These are phyloP conservation scores for Didymella arachidicola DNA, from an alignment of 2,329 filamentous ascomycete genomes.

Conservation along the genomic window DNA sequence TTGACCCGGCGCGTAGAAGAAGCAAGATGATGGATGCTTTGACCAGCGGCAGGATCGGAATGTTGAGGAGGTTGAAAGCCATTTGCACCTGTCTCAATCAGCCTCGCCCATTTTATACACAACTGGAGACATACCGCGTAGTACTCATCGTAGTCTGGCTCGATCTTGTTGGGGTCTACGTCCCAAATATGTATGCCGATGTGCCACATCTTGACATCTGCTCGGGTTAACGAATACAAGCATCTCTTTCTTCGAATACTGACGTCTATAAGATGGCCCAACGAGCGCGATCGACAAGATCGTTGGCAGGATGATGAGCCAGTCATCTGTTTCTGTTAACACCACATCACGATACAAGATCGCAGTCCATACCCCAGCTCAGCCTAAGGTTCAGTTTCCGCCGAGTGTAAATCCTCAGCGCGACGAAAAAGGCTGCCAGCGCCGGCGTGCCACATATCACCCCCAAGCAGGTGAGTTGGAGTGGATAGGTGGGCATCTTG, in stretches of 20 bases:
- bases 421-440: slow-evolving; percentile 46
- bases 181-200: slow-evolving; percentile 50
- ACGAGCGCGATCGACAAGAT: slow-evolving; percentile 49
- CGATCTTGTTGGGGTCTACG: slow-evolving; percentile 44
- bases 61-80: slow-evolving; percentile 52
- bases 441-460: slow-evolving; percentile 47
- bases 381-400: slow-evolving; percentile 48
- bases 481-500: slow-evolving; percentile 50
- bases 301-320: slow-evolving; percentile 48
- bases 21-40: slow-evolving; percentile 53
- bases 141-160: slow-evolving; percentile 49
- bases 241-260: slow-evolving; percentile 18
- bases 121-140: slow-evolving; percentile 36
- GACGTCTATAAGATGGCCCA: slow-evolving; percentile 47
- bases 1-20: slow-evolving; percentile 50
- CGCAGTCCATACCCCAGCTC: slow-evolving; percentile 44
- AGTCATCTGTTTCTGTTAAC: slow-evolving; percentile 45
- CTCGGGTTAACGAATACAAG: neutral
- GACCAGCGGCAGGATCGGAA: slow-evolving; percentile 52
- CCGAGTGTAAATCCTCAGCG: slow-evolving; percentile 48
- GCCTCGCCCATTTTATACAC: neutral
- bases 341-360: neutral
- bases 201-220: slow-evolving; percentile 51
- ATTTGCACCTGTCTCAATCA: slow-evolving; percentile 40
- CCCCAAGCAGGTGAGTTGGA: slow-evolving; percentile 49